A percentile compares a stretch with the other conserved stretches of the same genome.
Evolutionary conservation across 1,284 basidiomycete genomes (phyloP).

Genomic region (Phenoliferia sp.): DNA sequence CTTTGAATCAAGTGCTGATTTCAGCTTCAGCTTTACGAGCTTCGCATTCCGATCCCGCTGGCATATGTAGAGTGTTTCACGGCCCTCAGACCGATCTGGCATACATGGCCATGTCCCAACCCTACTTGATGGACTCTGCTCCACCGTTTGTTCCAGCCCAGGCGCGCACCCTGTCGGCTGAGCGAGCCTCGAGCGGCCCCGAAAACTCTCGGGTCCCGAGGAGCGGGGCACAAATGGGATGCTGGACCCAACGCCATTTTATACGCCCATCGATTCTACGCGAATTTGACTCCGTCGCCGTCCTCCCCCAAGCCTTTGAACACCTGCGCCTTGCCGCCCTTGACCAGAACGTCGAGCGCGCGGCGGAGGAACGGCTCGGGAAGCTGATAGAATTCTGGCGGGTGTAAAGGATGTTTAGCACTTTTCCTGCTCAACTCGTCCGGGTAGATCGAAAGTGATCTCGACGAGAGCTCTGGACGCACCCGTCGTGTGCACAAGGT

Average conservation of each 20-base stretch:
- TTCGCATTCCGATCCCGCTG: too few species aligned
- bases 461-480: slow-evolving; percentile 10
- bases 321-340: slow-evolving; percentile 50
- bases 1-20: too few species aligned
- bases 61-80: too few species aligned
- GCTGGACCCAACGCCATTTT: not conserved
- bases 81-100: too few species aligned
- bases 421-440: not conserved
- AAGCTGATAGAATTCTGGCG: slow-evolving; percentile 48
- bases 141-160: too few species aligned
- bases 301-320: slow-evolving; percentile 46
- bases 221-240: not conserved
- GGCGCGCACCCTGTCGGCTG: too few species aligned
- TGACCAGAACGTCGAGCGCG: slow-evolving; percentile 48
- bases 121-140: too few species aligned
- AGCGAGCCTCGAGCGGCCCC: too few species aligned
- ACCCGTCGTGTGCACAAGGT: slow-evolving; percentile 45
- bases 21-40: too few species aligned
- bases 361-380: slow-evolving; percentile 45
- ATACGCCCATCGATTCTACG: not conserved
- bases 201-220: too few species aligned
- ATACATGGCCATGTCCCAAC: too few species aligned
- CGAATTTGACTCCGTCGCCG: slow-evolving; percentile 51
- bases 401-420: not conserved
- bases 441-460: not conserved